These are phyloP conservation scores for Zoysia pacifica DNA, from an alignment of 176 grass and related monocot species.

Conservation along the genomic window DNA sequence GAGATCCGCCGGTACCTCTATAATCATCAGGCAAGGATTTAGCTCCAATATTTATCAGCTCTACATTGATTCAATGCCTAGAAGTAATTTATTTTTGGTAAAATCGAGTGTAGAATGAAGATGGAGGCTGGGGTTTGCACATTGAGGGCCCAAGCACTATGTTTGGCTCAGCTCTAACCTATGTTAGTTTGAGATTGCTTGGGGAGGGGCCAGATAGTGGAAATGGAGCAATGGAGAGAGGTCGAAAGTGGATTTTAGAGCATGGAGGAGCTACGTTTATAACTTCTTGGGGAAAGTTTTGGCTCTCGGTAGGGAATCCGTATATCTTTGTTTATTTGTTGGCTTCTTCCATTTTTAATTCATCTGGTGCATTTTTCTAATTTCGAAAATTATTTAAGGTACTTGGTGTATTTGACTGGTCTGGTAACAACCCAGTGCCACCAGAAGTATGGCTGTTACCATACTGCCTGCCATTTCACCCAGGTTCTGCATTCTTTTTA, in stretches of 20 bases:
- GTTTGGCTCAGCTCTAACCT: conserved; percentile 89
- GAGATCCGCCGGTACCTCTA: conserved; percentile 90
- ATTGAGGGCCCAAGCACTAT: conserved; percentile 90
- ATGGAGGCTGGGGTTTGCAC: conserved; percentile 95
- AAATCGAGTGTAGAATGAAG: conserved; percentile 70
- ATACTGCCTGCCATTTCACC: conserved; percentile 82
- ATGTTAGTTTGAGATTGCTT: conserved; percentile 86
- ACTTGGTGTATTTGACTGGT: conserved; percentile 97
- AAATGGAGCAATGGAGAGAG: conserved; percentile 87
- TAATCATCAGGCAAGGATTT: conserved; percentile 74
- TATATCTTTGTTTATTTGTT: conserved; percentile 18
- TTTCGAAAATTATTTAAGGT: conserved; percentile 58
- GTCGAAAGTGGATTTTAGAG: conserved; percentile 81
- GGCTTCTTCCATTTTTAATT: conserved; percentile 21
- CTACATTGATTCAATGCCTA: conserved; percentile 13
- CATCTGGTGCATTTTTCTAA: conserved; percentile 30
- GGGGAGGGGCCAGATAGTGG: conserved; percentile 67
- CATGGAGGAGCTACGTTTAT: conserved; percentile 85
- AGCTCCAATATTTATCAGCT: conserved; percentile 4
- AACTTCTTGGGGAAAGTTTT: conserved; percentile 96
- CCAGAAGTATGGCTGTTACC: conserved; percentile 95
- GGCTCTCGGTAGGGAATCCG: conserved; percentile 65
- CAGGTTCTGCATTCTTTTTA: conserved; percentile 50
- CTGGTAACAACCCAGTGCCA: conserved; percentile 88
- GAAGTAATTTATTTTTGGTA: conserved; percentile 29